These are phyloP conservation scores for Hordeum pubiflorum DNA, from an alignment of 202 grass and related monocot genomes.

Conservation along the genomic window DNA sequence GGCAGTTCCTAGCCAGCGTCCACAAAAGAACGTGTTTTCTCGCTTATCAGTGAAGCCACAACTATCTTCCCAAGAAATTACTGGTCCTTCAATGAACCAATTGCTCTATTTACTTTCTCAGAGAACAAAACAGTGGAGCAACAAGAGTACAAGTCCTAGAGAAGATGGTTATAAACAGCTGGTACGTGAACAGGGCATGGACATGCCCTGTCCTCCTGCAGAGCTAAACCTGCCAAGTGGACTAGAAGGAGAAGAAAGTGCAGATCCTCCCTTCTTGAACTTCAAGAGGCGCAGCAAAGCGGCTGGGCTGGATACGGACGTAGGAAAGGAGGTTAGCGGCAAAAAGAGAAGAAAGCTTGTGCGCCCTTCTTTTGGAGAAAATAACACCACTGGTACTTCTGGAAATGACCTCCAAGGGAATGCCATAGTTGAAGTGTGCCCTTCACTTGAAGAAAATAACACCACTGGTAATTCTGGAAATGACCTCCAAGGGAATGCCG, in stretches of 20 bases:
- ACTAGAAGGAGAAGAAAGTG: conserved; percentile 16
- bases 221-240: conserved; percentile 14
- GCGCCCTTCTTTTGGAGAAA: conserved; percentile 41
- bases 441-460: conserved; percentile 31
- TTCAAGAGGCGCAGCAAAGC: conserved; percentile 50
- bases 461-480: conserved; percentile 13
- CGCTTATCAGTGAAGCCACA: conserved; percentile 36
- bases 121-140: conserved; percentile 19
- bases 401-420: conserved; percentile 6
- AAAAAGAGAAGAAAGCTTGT: conserved; percentile 59
- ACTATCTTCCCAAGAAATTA: conserved; percentile 9
- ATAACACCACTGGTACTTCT: conserved; percentile 12
- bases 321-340: conserved; percentile 6
- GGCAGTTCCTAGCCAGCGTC: conserved; percentile 2
- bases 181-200: background rate
- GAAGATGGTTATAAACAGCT: conserved; percentile 6
- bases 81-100: conserved; percentile 27
- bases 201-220: background rate
- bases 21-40: conserved; percentile 41
- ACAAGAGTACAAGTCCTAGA: background rate
- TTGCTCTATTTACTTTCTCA: conserved; percentile 33
- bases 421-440: conserved; percentile 18
- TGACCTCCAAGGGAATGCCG: background rate
- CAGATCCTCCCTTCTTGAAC: conserved; percentile 44
- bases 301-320: conserved; percentile 17